These are phyloP conservation scores for Kuraishia borneana DNA, from an alignment of 805 yeast species.

Conservation along the genomic window DNA sequence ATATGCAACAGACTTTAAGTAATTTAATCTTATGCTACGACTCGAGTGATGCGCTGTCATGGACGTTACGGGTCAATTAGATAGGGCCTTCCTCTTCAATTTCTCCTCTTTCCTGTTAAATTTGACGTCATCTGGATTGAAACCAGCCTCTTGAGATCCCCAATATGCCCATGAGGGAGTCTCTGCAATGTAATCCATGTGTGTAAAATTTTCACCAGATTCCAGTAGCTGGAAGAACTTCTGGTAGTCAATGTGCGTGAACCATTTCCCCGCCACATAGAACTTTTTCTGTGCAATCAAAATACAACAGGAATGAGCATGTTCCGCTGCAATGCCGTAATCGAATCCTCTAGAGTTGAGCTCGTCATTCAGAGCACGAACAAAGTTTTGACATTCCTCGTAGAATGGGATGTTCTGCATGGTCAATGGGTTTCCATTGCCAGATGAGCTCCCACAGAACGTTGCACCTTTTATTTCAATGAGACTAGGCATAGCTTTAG, in stretches of 20 bases:
- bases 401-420: conserved; percentile 95
- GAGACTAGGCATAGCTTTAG: conserved; percentile 71
- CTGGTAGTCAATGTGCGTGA: conserved; percentile 79
- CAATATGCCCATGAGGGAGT: conserved; percentile 90
- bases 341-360: conserved; percentile 54
- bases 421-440: conserved; percentile 79
- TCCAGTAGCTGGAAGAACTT: conserved; percentile 59
- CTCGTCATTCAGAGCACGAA: conserved; percentile 47
- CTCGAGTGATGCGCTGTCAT: too few species aligned
- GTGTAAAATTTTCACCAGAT: conserved; percentile 56
- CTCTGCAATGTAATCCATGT: conserved; percentile 67
- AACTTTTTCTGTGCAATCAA: conserved; percentile 70
- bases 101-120: conserved; percentile 54
- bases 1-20: too few species aligned
- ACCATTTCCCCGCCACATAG: conserved; percentile 64
- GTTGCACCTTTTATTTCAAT: conserved; percentile 94
- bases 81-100: conserved; percentile 25
- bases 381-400: conserved; percentile 78
- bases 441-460: conserved; percentile 80
- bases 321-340: conserved; percentile 88
- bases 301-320: conserved; percentile 90
- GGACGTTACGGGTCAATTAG: too few species aligned
- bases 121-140: conserved; percentile 75
- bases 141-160: conserved; percentile 80
- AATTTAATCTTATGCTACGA: too few species aligned